Base-by-base conservation (phyloP, 1,284 basidiomycete genomes). In the Austroboletus niveus region DNA sequence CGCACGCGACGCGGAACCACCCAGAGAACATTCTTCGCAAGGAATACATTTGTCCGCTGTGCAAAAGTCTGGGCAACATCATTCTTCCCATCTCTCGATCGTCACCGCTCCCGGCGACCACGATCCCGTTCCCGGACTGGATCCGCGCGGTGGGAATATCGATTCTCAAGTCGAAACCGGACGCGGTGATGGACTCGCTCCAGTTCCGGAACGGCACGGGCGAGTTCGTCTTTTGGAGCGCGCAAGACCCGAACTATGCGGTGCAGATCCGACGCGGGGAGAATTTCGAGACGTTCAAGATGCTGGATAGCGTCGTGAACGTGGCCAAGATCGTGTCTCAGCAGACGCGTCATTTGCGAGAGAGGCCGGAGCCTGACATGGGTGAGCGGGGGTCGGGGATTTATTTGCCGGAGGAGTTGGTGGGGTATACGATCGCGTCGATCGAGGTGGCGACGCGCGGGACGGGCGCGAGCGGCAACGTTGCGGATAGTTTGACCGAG, bases 1-100 rank as follows among this genome's bases (percentile, higher is more conserved):
- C 87, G 0, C 96, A 99, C 63, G 85, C 92, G 4, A 93, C 94
- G 8, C 79, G 97, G 32, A 95, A 96, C 60, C 96, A 98, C 63
- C 96, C 97, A 0, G 96, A 99, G 68, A 92, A 87, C 63, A 89
- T 95, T 31, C 84, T 88, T 17, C 80, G 97, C 41, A 90, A 91
- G 66, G 97, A 99, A 69, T 99, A 89, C 72, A 92, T 98, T 48
- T 99, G 97, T 63, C 97, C 97, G 0, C 73, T 99, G n/a, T 99
- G 97, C 78, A 99, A 99, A 74, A 94, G 91, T 60, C 77, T 99
- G 1, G 95, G 96, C 10, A 99, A 99, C 69, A 83, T 94, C 32
- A 87, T 99, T 38, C 77, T 99, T 4, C 96, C 97, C 0, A 84
- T 95, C 5, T 77, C 83, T 22, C 75, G 70, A 29, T 75, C 77